Conservation (phyloP, 2,329 filamentous ascomycete genomes). For the Ilyonectria robusta region DNA sequence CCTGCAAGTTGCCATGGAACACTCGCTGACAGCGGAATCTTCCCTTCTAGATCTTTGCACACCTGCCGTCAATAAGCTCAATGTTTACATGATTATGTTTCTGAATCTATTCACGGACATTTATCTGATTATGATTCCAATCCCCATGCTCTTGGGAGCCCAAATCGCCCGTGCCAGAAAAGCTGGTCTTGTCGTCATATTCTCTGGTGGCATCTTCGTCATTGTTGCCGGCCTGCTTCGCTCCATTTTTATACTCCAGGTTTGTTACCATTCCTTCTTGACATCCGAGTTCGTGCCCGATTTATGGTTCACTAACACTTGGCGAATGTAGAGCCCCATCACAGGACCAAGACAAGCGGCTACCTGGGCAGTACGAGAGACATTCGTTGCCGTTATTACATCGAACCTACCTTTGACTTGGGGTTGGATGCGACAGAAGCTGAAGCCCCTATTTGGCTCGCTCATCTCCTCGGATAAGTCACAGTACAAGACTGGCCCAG, state of each 20-base stretch:
- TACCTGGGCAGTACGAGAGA: slow-evolving; percentile 8
- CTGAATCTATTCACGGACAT: slow-evolving; percentile 1
- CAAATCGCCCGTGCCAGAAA: background rate
- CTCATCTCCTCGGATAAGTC: slow-evolving; percentile 1
- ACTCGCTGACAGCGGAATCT: background rate
- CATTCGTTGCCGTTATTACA: slow-evolving; percentile 5
- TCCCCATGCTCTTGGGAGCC: background rate
- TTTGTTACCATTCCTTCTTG: background rate
- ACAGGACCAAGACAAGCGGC: slow-evolving; percentile 1
- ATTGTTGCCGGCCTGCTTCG: slow-evolving; percentile 4
- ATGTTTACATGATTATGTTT: background rate
- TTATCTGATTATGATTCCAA: background rate
- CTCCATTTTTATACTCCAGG: slow-evolving; percentile 4
- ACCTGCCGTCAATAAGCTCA: background rate
- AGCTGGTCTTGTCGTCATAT: background rate
- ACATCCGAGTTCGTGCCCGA: background rate
- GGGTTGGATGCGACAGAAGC: slow-evolving; percentile 9
- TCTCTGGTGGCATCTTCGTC: slow-evolving; percentile 9
- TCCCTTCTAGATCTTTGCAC: background rate
- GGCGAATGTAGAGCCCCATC: background rate
- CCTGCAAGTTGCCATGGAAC: background rate
- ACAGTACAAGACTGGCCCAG: background rate
- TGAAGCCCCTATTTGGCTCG: slow-evolving; percentile 4
- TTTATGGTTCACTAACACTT: background rate
- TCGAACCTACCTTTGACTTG: slow-evolving; percentile 9